Percentiles rank a stretch among this genome's conserved stretches.
phyloP scores from a whole-genome alignment of 306 rosid genomes.

The Vigna mungo region DNA sequence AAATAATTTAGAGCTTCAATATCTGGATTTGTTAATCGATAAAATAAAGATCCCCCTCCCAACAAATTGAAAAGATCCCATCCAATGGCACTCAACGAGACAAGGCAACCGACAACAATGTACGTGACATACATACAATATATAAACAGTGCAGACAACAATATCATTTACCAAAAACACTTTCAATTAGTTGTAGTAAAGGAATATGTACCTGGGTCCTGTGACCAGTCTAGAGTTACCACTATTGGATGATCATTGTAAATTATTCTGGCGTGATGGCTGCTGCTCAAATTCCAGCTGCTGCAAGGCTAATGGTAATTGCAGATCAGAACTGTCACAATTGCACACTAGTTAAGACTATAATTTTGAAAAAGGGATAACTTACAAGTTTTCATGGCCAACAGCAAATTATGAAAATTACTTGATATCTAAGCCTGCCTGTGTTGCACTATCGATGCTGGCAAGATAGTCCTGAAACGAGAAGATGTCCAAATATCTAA shows the following conservation, averaged over 20 bases:
- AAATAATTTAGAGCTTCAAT: no score
- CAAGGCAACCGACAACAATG: constrained; percentile 15
- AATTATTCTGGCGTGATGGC: constrained; percentile 68
- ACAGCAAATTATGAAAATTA: constrained; percentile 55
- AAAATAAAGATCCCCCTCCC: neutral
- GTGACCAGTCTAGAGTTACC: constrained; percentile 76
- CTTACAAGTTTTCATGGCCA: constrained; percentile 1
- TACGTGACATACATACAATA: neutral
- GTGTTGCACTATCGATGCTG: constrained; percentile 76
- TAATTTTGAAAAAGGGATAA: constrained; percentile 20
- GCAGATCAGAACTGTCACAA: constrained; percentile 84
- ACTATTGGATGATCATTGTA: constrained; percentile 61
- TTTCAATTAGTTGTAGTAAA: neutral
- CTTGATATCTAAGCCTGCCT: constrained; percentile 78
- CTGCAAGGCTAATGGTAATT: constrained; percentile 93
- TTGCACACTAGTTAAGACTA: constrained; percentile 22
- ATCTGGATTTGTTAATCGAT: constrained; percentile 8
- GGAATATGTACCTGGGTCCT: constrained; percentile 79
- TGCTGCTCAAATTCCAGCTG: constrained; percentile 97
- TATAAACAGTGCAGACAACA: neutral
- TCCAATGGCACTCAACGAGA: constrained; percentile 1
- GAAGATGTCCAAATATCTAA: constrained; percentile 39
- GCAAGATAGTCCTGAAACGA: constrained; percentile 91
- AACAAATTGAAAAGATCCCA: constrained; percentile 14
- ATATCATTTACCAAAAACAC: neutral